phyloP scores from a whole-genome alignment of 1,139 yeast species.

The Suhomyces guaymorum region DNA sequence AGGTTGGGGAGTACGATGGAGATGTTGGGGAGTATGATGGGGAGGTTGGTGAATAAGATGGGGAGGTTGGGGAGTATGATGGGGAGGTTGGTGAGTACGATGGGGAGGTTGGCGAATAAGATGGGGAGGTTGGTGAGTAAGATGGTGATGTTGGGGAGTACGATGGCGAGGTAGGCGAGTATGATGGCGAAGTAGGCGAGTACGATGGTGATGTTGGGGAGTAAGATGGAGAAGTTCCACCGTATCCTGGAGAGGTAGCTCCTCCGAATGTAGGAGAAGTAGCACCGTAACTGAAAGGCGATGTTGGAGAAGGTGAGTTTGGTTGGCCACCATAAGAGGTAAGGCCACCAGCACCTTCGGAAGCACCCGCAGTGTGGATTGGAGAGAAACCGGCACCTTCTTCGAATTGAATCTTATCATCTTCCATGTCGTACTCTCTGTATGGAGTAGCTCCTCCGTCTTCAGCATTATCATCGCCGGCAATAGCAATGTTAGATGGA shows the following conservation, averaged over 20 bases:
- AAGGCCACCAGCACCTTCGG: conserved; percentile 85
- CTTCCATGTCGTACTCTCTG: conserved; percentile 77
- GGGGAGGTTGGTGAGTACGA: conserved; percentile 73
- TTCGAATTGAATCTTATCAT: conserved; percentile 71
- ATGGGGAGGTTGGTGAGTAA: conserved; percentile 75
- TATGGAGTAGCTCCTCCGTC: conserved; percentile 97
- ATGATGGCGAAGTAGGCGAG: conserved; percentile 54
- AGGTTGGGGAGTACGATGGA: conserved; percentile 75
- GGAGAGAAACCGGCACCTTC: conserved; percentile 94
- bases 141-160: conserved; percentile 74
- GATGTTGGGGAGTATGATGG: conserved; percentile 74
- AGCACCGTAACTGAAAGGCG: conserved; percentile 51
- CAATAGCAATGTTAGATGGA: conserved; percentile 54
- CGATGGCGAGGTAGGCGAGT: conserved; percentile 71
- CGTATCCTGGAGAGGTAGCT: conserved; percentile 64
- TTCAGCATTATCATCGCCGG: conserved; percentile 32
- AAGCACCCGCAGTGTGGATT: conserved; percentile 80
- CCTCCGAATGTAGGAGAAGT: conserved; percentile 56
- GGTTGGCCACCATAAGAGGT: conserved; percentile 85
- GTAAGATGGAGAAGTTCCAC: conserved; percentile 54
- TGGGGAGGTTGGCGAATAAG: conserved; percentile 76
- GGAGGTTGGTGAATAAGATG: conserved; percentile 67
- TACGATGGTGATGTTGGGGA: conserved; percentile 50
- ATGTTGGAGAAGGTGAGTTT: conserved; percentile 52
- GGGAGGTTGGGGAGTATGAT: conserved; percentile 71